These are phyloP conservation scores for Solanum megistacrolobum DNA, from an alignment of 257 asterid species.

Conservation along the genomic window DNA sequence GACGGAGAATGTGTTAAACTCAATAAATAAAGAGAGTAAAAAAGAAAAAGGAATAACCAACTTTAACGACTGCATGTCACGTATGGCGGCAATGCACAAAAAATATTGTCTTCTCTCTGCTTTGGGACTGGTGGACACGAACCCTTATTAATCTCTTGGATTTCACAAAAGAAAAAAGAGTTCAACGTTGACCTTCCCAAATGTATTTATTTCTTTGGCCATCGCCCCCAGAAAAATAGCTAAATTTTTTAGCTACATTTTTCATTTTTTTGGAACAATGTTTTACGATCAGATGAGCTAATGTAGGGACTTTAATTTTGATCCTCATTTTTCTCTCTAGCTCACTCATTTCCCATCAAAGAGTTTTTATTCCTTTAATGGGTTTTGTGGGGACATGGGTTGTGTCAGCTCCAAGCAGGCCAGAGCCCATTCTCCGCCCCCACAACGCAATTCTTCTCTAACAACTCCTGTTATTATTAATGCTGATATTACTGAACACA, in stretches of 20 bases:
- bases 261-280: neutral
- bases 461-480: constrained; percentile 1
- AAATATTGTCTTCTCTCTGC: neutral
- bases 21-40: neutral
- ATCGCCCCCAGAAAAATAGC: neutral
- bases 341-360: neutral
- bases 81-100: neutral
- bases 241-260: neutral
- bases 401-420: constrained; percentile 78
- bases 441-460: neutral
- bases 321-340: neutral
- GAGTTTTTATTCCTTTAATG: constrained; percentile 20
- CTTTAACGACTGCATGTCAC: neutral
- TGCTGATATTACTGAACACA: neutral
- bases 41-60: neutral
- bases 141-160: neutral
- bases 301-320: neutral
- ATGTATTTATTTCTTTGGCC: neutral
- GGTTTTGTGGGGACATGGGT: constrained; percentile 86
- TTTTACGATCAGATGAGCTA: neutral
- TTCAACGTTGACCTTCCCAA: neutral
- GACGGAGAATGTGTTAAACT: neutral
- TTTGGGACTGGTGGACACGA: neutral
- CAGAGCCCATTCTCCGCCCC: constrained; percentile 12
- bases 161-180: neutral